A percentile compares a stretch with the other conserved stretches of the same genome.
phyloP scores from a whole-genome alignment of 345 rosid genomes.

The Murraya koenigii region DNA sequence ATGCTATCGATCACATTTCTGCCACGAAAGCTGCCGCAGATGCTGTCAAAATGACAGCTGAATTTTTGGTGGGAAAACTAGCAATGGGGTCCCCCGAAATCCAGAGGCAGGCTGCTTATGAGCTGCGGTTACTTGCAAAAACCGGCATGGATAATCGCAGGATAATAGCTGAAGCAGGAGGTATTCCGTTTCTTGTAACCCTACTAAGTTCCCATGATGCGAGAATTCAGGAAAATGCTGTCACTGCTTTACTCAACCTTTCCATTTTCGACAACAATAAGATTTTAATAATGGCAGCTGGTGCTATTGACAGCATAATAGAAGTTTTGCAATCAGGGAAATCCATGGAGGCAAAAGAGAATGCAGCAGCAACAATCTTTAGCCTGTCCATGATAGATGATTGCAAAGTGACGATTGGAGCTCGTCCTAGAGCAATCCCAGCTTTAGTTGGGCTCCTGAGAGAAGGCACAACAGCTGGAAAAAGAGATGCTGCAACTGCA shows the following conservation, averaged over 20 bases:
- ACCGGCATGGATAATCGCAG: slow-evolving; percentile 63
- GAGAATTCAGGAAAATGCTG: slow-evolving; percentile 63
- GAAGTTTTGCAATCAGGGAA: slow-evolving; percentile 52
- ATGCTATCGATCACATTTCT: slow-evolving; percentile 47
- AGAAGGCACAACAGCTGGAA: slow-evolving; percentile 57
- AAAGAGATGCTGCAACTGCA: slow-evolving; percentile 63
- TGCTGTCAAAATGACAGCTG: slow-evolving; percentile 66
- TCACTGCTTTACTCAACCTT: slow-evolving; percentile 65
- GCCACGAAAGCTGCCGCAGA: slow-evolving; percentile 47
- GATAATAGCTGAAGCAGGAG: slow-evolving; percentile 62
- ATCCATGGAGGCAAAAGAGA: slow-evolving; percentile 66
- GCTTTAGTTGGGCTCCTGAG: slow-evolving; percentile 49
- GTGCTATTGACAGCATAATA: slow-evolving; percentile 56
- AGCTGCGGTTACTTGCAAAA: slow-evolving; percentile 63
- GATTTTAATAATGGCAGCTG: slow-evolving; percentile 61
- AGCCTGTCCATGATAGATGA: slow-evolving; percentile 61
- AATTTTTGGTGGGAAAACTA: slow-evolving; percentile 68
- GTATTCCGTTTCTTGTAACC: slow-evolving; percentile 60
- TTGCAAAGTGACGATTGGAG: slow-evolving; percentile 51
- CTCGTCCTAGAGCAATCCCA: slow-evolving; percentile 41
- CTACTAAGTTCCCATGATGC: slow-evolving; percentile 47
- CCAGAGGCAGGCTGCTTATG: slow-evolving; percentile 71
- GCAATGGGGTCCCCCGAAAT: slow-evolving; percentile 59
- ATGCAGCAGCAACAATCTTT: slow-evolving; percentile 67
- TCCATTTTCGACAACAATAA: slow-evolving; percentile 62